Evolutionary conservation across 2,329 filamentous ascomycete species (phyloP).

Genomic region (Volutella citrinella): DNA sequence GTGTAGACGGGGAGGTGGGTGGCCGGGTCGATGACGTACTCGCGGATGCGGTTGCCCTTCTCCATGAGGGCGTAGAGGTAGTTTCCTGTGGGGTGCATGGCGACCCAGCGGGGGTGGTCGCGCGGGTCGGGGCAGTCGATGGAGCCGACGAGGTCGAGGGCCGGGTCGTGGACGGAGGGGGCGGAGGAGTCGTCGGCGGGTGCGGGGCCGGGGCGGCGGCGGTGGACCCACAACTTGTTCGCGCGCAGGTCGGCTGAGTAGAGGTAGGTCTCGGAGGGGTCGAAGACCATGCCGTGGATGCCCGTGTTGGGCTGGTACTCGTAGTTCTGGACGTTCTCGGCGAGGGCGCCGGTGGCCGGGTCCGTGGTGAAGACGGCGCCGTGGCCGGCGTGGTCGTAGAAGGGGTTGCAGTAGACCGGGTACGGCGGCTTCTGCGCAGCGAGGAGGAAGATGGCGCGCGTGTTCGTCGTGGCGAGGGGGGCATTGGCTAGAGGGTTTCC

Average conservation of each 20-base stretch:
- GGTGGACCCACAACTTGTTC: constrained; percentile 83
- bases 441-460: constrained; percentile 84
- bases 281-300: constrained; percentile 81
- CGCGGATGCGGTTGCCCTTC: constrained; percentile 78
- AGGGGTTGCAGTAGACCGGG: constrained; percentile 84
- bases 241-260: constrained; percentile 77
- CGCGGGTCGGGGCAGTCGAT: constrained; percentile 66
- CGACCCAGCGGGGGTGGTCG: constrained; percentile 87
- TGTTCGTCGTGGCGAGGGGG: constrained; percentile 69
- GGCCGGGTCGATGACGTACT: constrained; percentile 73
- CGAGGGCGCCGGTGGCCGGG: constrained; percentile 50
- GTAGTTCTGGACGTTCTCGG: constrained; percentile 68
- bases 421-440: constrained; percentile 75
- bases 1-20: constrained; percentile 79
- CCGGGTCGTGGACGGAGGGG: constrained; percentile 34
- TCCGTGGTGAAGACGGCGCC: constrained; percentile 73
- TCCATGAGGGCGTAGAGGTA: constrained; percentile 89
- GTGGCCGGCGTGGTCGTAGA: constrained; percentile 80
- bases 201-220: constrained; percentile 51
- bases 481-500: constrained; percentile 54
- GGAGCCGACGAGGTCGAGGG: constrained; percentile 65
- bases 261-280: constrained; percentile 68
- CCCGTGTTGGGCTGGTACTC: constrained; percentile 67
- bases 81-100: constrained; percentile 72
- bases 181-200: constrained; percentile 62